phyloP scores from a whole-genome alignment of 306 rosid genomes.

The Lathyrus sativus region DNA sequence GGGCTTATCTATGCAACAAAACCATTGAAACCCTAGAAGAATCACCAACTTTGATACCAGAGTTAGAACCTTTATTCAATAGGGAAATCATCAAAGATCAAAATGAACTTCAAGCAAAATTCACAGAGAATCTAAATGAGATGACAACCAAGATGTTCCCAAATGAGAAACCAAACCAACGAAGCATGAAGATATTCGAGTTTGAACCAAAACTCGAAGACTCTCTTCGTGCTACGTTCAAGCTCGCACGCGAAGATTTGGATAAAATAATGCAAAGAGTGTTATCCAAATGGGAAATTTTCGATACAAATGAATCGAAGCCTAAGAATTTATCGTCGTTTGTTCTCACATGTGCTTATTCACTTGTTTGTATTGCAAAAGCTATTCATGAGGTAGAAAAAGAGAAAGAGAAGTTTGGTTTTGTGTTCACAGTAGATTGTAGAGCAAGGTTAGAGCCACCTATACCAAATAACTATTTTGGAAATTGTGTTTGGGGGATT shows the following conservation, averaged over 20 bases:
- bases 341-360: neutral
- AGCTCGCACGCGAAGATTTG: too few relatives aligned
- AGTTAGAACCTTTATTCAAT: conserved; percentile 45
- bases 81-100: too few relatives aligned
- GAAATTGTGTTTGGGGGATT: conserved; percentile 9
- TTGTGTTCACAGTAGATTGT: conserved; percentile 11
- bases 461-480: conserved; percentile 22
- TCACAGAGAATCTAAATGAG: neutral
- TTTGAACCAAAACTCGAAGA: too few relatives aligned
- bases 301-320: neutral
- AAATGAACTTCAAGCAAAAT: conserved; percentile 1
- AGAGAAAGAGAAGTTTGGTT: neutral
- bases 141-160: neutral
- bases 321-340: conserved; percentile 39
- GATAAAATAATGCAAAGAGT: conserved; percentile 24
- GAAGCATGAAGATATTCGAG: conserved; percentile 26
- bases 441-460: conserved; percentile 32
- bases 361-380: conserved; percentile 29
- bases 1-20: conserved; percentile 48
- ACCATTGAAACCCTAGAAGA: neutral
- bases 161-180: neutral
- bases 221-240: too few relatives aligned
- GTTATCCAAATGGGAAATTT: neutral
- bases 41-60: conserved; percentile 20
- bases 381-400: conserved; percentile 26